Evolutionary conservation across 2,329 filamentous ascomycete species (phyloP).

Genomic region (Cercospora sp.): DNA sequence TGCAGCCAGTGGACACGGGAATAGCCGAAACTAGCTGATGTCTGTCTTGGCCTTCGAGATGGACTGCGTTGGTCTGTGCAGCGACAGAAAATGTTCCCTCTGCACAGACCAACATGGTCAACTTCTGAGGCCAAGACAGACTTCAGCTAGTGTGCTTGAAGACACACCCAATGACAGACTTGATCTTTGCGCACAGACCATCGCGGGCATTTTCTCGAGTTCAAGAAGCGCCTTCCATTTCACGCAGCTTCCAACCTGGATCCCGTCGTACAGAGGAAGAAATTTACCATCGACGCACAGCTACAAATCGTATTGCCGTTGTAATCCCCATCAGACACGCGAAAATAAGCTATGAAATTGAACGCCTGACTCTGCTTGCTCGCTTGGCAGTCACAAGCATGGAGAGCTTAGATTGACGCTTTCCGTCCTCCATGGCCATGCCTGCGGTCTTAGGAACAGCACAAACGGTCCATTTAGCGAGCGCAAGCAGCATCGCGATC

Average conservation of each 20-base stretch:
- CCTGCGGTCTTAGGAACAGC: not conserved
- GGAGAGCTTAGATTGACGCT: not conserved
- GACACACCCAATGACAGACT: not conserved
- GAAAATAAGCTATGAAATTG: too few relatives aligned
- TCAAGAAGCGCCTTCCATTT: not conserved
- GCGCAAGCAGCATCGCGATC: not conserved
- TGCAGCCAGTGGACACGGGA: not conserved
- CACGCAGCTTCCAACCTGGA: not conserved
- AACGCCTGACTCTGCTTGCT: not conserved
- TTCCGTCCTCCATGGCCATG: not conserved
- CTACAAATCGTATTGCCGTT: not conserved
- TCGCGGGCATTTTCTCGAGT: not conserved
- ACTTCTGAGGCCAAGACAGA: not conserved
- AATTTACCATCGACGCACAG: not conserved
- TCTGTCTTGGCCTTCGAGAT: not conserved
- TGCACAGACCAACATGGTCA: not conserved
- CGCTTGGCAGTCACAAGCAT: not conserved
- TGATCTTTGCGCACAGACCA: not conserved
- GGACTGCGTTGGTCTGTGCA: not conserved
- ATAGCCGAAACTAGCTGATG: not conserved
- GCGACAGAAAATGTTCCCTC: too few relatives aligned
- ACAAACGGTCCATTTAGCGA: not conserved
- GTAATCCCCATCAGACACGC: not conserved
- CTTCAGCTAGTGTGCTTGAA: not conserved
- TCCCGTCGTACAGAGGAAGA: not conserved